Conservation (phyloP, 2,329 filamentous ascomycete genomes). For the Lachnellula occidentalis region DNA sequence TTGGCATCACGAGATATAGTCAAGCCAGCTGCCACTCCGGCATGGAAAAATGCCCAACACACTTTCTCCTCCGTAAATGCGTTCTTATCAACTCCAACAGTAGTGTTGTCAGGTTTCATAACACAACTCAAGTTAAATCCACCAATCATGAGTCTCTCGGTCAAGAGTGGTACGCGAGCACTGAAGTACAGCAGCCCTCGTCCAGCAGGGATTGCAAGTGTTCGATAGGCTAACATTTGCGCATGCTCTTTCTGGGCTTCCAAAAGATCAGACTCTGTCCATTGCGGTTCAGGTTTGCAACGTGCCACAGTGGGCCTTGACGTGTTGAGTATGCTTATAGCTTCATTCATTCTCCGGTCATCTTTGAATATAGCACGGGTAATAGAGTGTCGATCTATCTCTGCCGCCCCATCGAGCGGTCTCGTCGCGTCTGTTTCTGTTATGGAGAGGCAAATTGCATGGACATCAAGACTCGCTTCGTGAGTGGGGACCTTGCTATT, state of each 20-base stretch:
- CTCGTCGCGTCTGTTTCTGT: conserved; percentile 53
- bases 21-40: conserved; percentile 86
- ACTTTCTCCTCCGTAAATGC: conserved; percentile 93
- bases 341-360: conserved; percentile 84
- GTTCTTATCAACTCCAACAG: conserved; percentile 84
- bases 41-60: conserved; percentile 97
- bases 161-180: conserved; percentile 79
- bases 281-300: conserved; percentile 66
- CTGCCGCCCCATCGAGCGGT: conserved; percentile 71
- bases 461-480: conserved; percentile 66
- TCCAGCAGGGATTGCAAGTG: conserved; percentile 81
- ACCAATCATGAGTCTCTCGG: conserved; percentile 82
- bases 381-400: conserved; percentile 75
- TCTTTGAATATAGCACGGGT: conserved; percentile 86
- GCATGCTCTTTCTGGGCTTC: conserved; percentile 91
- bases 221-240: conserved; percentile 78
- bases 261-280: conserved; percentile 80
- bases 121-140: conserved; percentile 90
- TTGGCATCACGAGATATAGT: conserved; percentile 85
- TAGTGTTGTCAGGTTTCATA: conserved; percentile 87
- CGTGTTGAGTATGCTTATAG: conserved; percentile 77
- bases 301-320: conserved; percentile 74
- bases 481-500: conserved; percentile 52
- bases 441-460: conserved; percentile 63
- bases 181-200: conserved; percentile 85